Conservation (phyloP, 1,139 yeast species). For the Magnusiomyces clavatus region DNA sequence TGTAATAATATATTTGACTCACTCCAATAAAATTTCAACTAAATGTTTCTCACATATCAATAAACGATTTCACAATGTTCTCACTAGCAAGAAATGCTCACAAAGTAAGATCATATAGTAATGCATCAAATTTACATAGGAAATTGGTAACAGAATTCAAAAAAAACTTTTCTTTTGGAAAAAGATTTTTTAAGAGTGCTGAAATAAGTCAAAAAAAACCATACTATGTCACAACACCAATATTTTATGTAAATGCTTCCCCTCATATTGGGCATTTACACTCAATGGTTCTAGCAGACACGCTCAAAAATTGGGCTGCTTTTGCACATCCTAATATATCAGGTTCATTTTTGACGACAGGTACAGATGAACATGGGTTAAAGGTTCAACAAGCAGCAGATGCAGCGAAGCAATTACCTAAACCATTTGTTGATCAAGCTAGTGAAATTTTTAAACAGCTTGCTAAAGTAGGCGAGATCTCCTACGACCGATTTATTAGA, state of each 20-base stretch:
- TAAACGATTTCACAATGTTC: too few species aligned
- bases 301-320: slow-evolving; percentile 62
- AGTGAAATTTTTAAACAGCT: slow-evolving; percentile 55
- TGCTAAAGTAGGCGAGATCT: slow-evolving; percentile 49
- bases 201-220: slow-evolving; percentile 18
- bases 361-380: slow-evolving; percentile 96
- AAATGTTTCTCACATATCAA: not conserved
- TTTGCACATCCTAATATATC: slow-evolving; percentile 36
- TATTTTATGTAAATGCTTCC: slow-evolving; percentile 89
- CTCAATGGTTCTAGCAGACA: slow-evolving; percentile 79
- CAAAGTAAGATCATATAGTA: too few species aligned
- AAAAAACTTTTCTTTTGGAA: not conserved
- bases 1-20: not conserved
- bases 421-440: slow-evolving; percentile 63
- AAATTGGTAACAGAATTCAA: not conserved
- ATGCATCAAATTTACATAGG: not conserved
- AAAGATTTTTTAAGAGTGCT: too few species aligned
- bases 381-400: slow-evolving; percentile 78
- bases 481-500: slow-evolving; percentile 72
- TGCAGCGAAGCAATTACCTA: slow-evolving; percentile 48
- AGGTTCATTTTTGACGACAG: slow-evolving; percentile 61
- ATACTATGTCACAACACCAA: slow-evolving; percentile 76
- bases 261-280: slow-evolving; percentile 95
- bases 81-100: too few species aligned
- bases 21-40: too few species aligned